phyloP scores from a whole-genome alignment of 495 filamentous ascomycete genomes.

The Chaetomium cochliodes region DNA sequence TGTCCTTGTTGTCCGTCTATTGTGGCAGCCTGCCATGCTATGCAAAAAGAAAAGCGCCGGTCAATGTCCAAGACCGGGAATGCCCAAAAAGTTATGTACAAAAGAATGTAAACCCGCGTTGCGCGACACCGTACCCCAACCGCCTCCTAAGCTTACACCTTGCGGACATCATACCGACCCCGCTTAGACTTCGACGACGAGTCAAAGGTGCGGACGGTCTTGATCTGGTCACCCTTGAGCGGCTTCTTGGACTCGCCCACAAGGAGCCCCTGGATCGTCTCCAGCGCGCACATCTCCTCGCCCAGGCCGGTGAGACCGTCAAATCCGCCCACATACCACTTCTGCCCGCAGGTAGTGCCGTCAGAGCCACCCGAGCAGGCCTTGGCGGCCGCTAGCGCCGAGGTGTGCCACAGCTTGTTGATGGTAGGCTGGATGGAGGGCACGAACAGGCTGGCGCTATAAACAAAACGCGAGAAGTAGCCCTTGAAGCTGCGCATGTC shows the following conservation, averaged over 20 bases:
- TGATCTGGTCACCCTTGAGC: conserved; percentile 45
- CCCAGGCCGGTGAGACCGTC: conserved; percentile 63
- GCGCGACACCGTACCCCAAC: not conserved
- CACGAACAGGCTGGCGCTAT: conserved; percentile 58
- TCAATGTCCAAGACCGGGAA: not conserved
- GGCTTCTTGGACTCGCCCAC: conserved; percentile 39
- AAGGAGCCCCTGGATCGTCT: conserved; percentile 62
- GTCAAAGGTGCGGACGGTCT: conserved; percentile 36
- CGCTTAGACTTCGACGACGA: conserved; percentile 15
- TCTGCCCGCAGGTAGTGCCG: conserved; percentile 64
- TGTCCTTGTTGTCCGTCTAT: conserved; percentile 6
- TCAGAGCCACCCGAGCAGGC: conserved; percentile 60
- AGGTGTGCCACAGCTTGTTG: conserved; percentile 51
- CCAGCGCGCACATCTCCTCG: conserved; percentile 68
- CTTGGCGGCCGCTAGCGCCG: conserved; percentile 62
- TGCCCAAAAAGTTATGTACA: conserved; percentile 13
- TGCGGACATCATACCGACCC: conserved; percentile 7
- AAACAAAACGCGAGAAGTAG: conserved; percentile 74
- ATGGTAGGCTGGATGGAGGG: conserved; percentile 56
- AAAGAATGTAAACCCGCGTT: not conserved
- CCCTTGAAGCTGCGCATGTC: conserved; percentile 81
- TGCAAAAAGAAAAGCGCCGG: conserved; percentile 2
- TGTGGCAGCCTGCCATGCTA: conserved; percentile 10
- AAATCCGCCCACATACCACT: conserved; percentile 63
- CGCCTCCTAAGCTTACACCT: not conserved